Evolutionary conservation across 371 early-diverging fungal genomes (phyloP).

Genomic region (Sanchytrium tribonematis): DNA sequence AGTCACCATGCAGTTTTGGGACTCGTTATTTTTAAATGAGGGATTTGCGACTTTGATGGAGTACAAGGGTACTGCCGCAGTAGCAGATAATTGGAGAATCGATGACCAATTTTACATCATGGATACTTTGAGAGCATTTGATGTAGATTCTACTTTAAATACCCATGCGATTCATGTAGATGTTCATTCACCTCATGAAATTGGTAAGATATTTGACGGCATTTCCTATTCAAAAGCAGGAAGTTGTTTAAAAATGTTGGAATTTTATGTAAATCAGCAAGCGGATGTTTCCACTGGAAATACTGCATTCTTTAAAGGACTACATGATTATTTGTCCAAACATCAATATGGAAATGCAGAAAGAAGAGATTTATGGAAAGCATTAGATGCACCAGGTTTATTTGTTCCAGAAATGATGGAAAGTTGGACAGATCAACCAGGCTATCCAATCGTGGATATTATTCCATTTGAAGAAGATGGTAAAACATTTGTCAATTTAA

Average conservation of each 20-base stretch:
- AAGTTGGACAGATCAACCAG: constrained; percentile 12
- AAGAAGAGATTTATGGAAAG: constrained; percentile 13
- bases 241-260: constrained; percentile 16
- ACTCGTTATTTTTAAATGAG: constrained; percentile 22
- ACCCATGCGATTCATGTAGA: constrained; percentile 12
- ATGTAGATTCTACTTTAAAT: constrained; percentile 8
- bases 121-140: constrained; percentile 10
- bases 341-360: constrained; percentile 12
- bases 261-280: constrained; percentile 8
- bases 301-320: constrained; percentile 9
- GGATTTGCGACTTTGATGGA: constrained; percentile 22
- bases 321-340: constrained; percentile 11
- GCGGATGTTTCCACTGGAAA: too few species aligned
- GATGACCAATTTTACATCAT: constrained; percentile 9
- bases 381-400: constrained; percentile 5
- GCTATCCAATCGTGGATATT: constrained; percentile 6
- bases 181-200: constrained; percentile 10
- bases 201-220: constrained; percentile 16
- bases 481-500: constrained; percentile 3
- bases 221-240: constrained; percentile 17
- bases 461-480: background rate
- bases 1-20: constrained; percentile 20
- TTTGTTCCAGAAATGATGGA: constrained; percentile 7
- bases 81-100: constrained; percentile 8
- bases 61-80: constrained; percentile 6